phyloP scores from a whole-genome alignment of 2,329 filamentous ascomycete species.

The Sporothrix brunneoviolacea region DNA sequence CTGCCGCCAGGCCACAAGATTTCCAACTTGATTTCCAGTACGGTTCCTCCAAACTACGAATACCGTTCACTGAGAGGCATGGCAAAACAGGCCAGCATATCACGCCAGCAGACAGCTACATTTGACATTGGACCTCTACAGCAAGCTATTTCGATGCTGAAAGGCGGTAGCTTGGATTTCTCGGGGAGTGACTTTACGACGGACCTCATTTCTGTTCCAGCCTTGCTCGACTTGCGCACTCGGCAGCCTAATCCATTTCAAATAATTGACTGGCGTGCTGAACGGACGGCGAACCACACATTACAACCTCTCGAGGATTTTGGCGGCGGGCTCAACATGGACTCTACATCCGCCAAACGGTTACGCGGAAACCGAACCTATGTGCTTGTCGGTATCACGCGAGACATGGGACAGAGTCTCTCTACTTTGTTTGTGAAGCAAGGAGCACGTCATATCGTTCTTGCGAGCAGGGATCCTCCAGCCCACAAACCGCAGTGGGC shows the following conservation, averaged over 20 bases:
- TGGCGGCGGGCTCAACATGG: not conserved
- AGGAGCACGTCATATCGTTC: slow-evolving; percentile 33
- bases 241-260: slow-evolving; percentile 16
- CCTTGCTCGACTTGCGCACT: not conserved
- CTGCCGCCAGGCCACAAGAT: slow-evolving; percentile 23
- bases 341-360: slow-evolving; percentile 7
- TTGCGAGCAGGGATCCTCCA: slow-evolving; percentile 34
- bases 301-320: slow-evolving; percentile 14
- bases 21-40: slow-evolving; percentile 20
- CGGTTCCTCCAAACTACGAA: slow-evolving; percentile 18
- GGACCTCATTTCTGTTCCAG: not conserved
- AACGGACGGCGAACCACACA: slow-evolving; percentile 23
- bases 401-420: slow-evolving; percentile 40
- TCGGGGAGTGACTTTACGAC: not conserved
- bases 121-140: too few relatives aligned
- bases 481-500: slow-evolving; percentile 26
- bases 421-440: slow-evolving; percentile 31
- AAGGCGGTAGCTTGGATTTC: too few relatives aligned
- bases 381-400: slow-evolving; percentile 34
- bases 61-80: not conserved
- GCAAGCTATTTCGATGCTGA: too few relatives aligned
- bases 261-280: slow-evolving; percentile 34
- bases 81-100: too few relatives aligned
- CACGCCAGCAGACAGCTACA: too few relatives aligned
- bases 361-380: slow-evolving; percentile 32